Evolutionary conservation across 371 early-diverging fungal genomes (phyloP).

Genomic region (Mortierella polycephala): DNA sequence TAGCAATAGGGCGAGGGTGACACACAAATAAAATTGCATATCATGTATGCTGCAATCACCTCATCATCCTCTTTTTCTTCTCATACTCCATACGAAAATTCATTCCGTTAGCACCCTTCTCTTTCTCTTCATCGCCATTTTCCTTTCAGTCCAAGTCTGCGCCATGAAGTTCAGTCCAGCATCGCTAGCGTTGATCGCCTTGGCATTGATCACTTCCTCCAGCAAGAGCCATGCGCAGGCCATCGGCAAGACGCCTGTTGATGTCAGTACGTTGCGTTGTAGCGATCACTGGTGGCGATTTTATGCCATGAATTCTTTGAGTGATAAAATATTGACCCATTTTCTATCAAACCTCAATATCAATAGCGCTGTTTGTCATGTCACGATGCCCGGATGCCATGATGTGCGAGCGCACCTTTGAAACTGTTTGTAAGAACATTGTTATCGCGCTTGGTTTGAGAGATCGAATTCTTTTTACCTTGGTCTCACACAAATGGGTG

Average conservation of each 20-base stretch:
- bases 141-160: not conserved
- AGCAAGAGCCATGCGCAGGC: slow-evolving; percentile 1
- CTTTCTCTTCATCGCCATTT: not conserved
- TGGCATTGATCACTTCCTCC: slow-evolving; percentile 8
- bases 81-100: not conserved
- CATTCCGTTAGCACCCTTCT: not conserved
- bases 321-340: not conserved
- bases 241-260: slow-evolving; percentile 26
- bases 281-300: too few relatives aligned
- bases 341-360: not conserved
- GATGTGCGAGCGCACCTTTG: slow-evolving; percentile 57
- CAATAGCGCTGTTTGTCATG: slow-evolving; percentile 62
- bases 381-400: slow-evolving; percentile 62
- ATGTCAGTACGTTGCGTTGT: slow-evolving; percentile 31
- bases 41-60: not conserved
- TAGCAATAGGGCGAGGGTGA: not conserved
- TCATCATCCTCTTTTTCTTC: not conserved
- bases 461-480: not conserved
- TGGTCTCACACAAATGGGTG: not conserved
- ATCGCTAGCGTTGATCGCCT: not conserved
- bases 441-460: not conserved
- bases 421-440: slow-evolving; percentile 56
- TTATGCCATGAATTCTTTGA: not conserved
- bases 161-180: slow-evolving; percentile 19
- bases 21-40: too few relatives aligned